Base-by-base conservation (phyloP, 257 asterid genomes). In the Knoxia roxburghii region DNA sequence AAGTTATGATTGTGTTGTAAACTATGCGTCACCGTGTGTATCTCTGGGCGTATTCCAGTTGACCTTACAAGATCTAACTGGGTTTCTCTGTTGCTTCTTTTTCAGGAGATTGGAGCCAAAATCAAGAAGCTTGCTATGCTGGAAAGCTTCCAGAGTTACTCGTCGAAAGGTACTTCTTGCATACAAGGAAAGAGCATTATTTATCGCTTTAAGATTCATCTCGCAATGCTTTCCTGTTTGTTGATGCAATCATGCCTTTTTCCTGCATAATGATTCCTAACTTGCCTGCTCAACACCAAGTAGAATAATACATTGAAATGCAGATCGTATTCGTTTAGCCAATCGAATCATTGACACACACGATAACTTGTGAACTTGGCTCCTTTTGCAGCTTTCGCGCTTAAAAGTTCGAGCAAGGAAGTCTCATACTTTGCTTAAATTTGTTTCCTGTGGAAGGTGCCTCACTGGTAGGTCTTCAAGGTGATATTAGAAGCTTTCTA, bases 41-140 rank as follows among this genome's bases (percentile, higher is more conserved):
- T 58, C 37, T 5, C 14, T 35, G 26, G n/a, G 17, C 20, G n/a
- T 60, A 60, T n/a, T 10, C 15, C 13, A 13, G 20, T 10, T 21
- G 1, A 20, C 33, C 15, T 76, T 51, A 23, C 39, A 53, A 30
- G 5, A 7, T 51, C 26, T 76, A 62, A 58, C 27, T 4, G 49
- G n/a, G n/a, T 37, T 9, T 37, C 41, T 37, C 4, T n/a, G 17
- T 65, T 53, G 61, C 71, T 71, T 51, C n/a, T 18, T 63, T 68
- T 40, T 76, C 92, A 88, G 97, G 92, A 85, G 87, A 83, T 75
- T 93, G 27, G 99, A 93, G 76, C 77, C 99, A 7, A 87, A 85
- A 70, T 89, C 97, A 51, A 84, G 98, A 77, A 82, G 79, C 78
- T 79, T 92, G 81, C 82, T 92, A 68, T 92, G 98, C 70, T 87